Percentiles rank a stretch among this genome's conserved stretches.
Conservation (phyloP, 2,329 filamentous ascomycete genomes). For the Arthrinium phaeospermum region DNA sequence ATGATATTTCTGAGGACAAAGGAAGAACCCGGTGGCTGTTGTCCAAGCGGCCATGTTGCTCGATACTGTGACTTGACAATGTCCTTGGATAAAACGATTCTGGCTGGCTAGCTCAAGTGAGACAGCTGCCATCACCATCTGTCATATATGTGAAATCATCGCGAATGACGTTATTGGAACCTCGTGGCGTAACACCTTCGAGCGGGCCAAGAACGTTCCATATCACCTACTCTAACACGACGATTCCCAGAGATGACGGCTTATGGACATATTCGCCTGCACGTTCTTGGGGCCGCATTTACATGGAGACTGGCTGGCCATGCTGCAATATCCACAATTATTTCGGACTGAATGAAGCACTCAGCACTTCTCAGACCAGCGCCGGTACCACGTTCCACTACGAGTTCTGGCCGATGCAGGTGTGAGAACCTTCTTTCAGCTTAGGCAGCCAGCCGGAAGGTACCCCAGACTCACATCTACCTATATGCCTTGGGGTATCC, state of each 20-base stretch:
- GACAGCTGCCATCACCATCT: neutral
- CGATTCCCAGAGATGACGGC: neutral
- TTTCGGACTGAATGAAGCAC: neutral
- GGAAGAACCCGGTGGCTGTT: neutral
- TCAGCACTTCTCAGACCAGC: neutral
- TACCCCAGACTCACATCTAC: neutral
- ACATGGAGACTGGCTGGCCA: neutral
- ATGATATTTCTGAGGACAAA: neutral
- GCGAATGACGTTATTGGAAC: neutral
- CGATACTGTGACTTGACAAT: neutral
- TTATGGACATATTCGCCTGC: neutral
- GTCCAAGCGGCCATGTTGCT: neutral
- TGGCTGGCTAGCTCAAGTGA: neutral
- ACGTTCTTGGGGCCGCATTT: neutral
- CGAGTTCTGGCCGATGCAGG: neutral
- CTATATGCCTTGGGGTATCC: neutral
- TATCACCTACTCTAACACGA: neutral
- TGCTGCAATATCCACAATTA: neutral
- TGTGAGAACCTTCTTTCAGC: neutral
- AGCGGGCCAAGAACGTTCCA: neutral
- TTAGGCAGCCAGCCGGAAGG: slow-evolving; percentile 1
- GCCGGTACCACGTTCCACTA: neutral
- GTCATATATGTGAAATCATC: neutral
- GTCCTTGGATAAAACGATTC: neutral
- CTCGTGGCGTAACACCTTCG: neutral